Percentiles rank a stretch among this genome's conserved stretches.
Evolutionary conservation across 345 rosid genomes (phyloP).

Genomic region (Euphorbia peplus): DNA sequence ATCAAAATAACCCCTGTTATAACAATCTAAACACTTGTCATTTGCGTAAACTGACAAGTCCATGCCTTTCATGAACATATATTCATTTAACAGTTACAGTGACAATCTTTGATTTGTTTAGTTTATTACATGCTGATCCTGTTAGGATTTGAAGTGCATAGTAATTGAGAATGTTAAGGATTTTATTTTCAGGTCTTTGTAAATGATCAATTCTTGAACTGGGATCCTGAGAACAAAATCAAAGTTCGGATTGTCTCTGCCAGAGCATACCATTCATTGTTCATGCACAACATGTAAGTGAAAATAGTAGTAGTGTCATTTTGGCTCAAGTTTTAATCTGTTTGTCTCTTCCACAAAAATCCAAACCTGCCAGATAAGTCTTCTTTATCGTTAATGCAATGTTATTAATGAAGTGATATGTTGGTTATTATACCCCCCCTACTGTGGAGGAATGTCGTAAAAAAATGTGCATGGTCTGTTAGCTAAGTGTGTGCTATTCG

Average conservation of each 20-base stretch:
- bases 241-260: slow-evolving; percentile 98
- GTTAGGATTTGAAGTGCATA: background rate
- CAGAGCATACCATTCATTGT: slow-evolving; percentile 94
- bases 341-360: slow-evolving; percentile 18
- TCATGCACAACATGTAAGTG: slow-evolving; percentile 99
- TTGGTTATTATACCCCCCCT: slow-evolving; percentile 26
- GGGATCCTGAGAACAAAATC: slow-evolving; percentile 88
- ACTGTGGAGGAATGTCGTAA: slow-evolving; percentile 25
- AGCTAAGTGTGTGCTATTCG: slow-evolving; percentile 50
- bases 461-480: slow-evolving; percentile 31
- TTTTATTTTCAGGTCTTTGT: slow-evolving; percentile 61
- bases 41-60: background rate
- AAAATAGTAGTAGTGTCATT: slow-evolving; percentile 1
- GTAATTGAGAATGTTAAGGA: background rate
- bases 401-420: slow-evolving; percentile 24
- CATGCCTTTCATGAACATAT: background rate
- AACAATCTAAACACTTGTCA: no score
- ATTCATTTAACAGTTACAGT: background rate
- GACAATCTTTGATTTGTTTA: background rate
- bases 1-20: no score
- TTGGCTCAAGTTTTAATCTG: slow-evolving; percentile 1
- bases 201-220: slow-evolving; percentile 89
- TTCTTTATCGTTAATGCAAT: slow-evolving; percentile 29
- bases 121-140: background rate
- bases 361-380: slow-evolving; percentile 29